Percentiles rank a stretch among this genome's conserved stretches.
Evolutionary conservation across 2,329 filamentous ascomycete species (phyloP).

Genomic region (Aspergillus floridensis): DNA sequence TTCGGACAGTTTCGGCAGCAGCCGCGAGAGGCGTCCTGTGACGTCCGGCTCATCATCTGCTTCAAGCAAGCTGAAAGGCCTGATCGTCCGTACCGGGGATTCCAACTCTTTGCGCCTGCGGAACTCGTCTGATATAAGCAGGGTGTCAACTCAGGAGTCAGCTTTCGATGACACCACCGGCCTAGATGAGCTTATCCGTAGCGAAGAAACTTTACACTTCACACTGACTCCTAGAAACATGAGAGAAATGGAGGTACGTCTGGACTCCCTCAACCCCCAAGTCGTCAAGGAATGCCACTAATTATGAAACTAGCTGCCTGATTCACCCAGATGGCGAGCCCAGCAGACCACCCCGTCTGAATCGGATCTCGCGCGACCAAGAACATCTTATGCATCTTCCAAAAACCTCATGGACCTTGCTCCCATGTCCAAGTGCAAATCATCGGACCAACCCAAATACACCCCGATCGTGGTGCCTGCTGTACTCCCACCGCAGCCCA

Average conservation of each 20-base stretch:
- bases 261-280: neutral
- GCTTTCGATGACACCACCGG: conserved; percentile 59
- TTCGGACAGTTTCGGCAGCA: conserved; percentile 41
- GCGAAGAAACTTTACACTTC: conserved; percentile 78
- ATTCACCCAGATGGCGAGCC: conserved; percentile 32
- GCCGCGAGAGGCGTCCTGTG: conserved; percentile 38
- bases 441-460: conserved; percentile 24
- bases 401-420: conserved; percentile 16
- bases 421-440: conserved; percentile 21
- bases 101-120: conserved; percentile 30
- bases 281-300: neutral
- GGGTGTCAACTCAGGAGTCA: conserved; percentile 31
- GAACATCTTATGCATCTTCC: conserved; percentile 24
- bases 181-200: conserved; percentile 77
- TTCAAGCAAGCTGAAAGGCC: conserved; percentile 43
- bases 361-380: conserved; percentile 23
- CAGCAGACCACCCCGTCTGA: conserved; percentile 36
- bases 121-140: conserved; percentile 38
- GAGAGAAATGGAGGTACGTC: conserved; percentile 69
- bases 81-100: conserved; percentile 36
- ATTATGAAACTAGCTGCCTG: conserved; percentile 28
- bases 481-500: conserved; percentile 20
- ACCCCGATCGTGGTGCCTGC: conserved; percentile 23
- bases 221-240: conserved; percentile 78
- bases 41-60: conserved; percentile 42